Base-by-base conservation (phyloP, 208 protist genomes). In the Acanthamoeba sp. region DNA sequence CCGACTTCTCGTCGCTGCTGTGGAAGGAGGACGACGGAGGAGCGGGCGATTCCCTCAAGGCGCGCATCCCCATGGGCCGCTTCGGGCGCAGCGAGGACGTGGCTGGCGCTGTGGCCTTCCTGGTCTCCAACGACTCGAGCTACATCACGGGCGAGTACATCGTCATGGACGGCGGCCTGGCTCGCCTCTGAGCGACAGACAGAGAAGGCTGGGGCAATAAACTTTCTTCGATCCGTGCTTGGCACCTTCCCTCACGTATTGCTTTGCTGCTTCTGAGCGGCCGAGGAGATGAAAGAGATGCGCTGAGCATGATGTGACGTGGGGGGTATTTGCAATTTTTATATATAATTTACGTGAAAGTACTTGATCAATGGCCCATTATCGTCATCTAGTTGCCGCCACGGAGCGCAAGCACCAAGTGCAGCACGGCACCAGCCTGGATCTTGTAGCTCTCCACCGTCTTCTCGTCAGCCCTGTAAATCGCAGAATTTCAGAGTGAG, bases 351-450 rank as follows among this genome's bases (percentile, higher is more conserved):
- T 76, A 76, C 66, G 29, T 36, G 29, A 22, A 45, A 7, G 27
- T 71, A 76, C 66, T 45, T 45, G 59, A 66, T 66, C 18, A 10
- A 57, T 20, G 16, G 52, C 1, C 3, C 16, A 57, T 57, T 16
- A 34, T 34, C 5, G 10, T 55, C 48, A 3, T 42, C 29, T 42
- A 91, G 84, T 73, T 62, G 24, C 84, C 84, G 24, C 88, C 88
- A 80, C 88, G 95, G 12, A 98, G 96, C 29, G 97, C 97, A 36
- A 98, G 95, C 42, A 98, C 97, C n/a, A 98, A 94, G 91, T 98
- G 98, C 38, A 98, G 94, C 59, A 98, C 96, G 27, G 96, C 96
- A 40, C 98, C 98, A 62, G 95, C 97, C 95, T 97, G 95, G 76
- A 98, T 97, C 71, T 97, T 97, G 95, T 97, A 98, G n/a, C 98